A percentile compares a stretch with the other conserved stretches of the same genome.
Conservation (phyloP, 306 rosid species). For the Sophora flavescens region DNA sequence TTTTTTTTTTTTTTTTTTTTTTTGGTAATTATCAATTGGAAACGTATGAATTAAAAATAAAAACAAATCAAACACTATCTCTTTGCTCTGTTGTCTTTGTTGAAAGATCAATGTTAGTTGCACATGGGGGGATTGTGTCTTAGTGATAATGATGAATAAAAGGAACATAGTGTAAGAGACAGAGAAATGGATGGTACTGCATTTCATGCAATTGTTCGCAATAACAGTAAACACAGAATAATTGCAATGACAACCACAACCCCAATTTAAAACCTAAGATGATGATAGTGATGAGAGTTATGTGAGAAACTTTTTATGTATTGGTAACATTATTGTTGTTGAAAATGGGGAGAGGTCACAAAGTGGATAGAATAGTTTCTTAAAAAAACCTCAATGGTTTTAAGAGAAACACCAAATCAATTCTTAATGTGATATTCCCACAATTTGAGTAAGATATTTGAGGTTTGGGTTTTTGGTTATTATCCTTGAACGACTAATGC, state of each 20-base stretch:
- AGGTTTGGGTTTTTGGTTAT: constrained; percentile 26
- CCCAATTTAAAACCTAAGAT: too few relatives aligned
- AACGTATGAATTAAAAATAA: too few relatives aligned
- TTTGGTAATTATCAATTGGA: too few relatives aligned
- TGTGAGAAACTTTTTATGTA: not conserved
- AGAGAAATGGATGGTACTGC: not conserved
- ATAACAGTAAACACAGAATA: too few relatives aligned
- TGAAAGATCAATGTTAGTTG: not conserved
- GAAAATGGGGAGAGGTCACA: constrained; percentile 24
- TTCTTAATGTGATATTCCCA: constrained; percentile 31
- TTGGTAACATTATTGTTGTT: not conserved
- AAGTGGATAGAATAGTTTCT: not conserved
- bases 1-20: too few relatives aligned
- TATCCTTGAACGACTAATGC: not conserved
- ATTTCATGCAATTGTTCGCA: too few relatives aligned
- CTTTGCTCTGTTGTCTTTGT: constrained; percentile 10
- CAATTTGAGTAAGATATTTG: not conserved
- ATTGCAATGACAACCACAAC: too few relatives aligned
- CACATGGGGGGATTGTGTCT: not conserved
- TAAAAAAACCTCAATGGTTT: constrained; percentile 5
- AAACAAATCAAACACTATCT: too few relatives aligned
- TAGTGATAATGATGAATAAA: not conserved
- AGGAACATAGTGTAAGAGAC: not conserved
- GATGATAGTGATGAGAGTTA: not conserved
- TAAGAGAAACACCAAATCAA: not conserved